Base-by-base conservation (phyloP, 306 rosid genomes). In the Cucumis hystrix region DNA sequence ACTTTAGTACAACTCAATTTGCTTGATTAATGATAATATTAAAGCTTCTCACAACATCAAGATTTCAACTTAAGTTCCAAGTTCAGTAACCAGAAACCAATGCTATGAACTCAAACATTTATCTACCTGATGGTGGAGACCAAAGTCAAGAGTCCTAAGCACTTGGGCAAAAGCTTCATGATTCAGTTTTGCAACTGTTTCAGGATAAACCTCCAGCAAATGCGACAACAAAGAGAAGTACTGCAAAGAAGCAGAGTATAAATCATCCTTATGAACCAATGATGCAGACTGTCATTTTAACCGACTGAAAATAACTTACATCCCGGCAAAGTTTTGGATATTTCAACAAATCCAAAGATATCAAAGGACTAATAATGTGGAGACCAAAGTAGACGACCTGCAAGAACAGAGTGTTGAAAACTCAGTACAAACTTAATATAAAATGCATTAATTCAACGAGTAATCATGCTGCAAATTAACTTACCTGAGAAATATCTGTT, bases 381-480 rank as follows among this genome's bases (percentile, higher is more conserved):
- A 94, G 97, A 83, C 98, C 98, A 80, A 90, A 90, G 90, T 86
- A 94, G 79, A 94, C 97, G 60, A 94, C 98, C 98, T 94, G 89
- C 81, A 85, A 74, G 70, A 82, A 28, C 78, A 68, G 60, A n/a
- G 57, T n/a, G 71, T 59, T 69, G 86, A 88, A 80, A 55, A 72
- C 74, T 72, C 61, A 35, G 65, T 62, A 77, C 47, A 71, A 68
- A 20, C 60, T 69, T 39, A 40, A 64, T 39, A 74, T 40, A 9
- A 10, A 17, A 41, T 41, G 35, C 21, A n/a, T 67, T 51, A 30
- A 23, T 67, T 14, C 18, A 47, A 47, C 54, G 12, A 4, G 4
- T 47, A 9, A 25, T 14, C 63, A 16, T 23, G 68, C 79, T 57
- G 79, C 51, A 78, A 84, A 65, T 35, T 77, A 35, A 70, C 65